Percentiles rank a stretch among this genome's conserved stretches.
These are phyloP conservation scores for Candida freyschussii DNA, from an alignment of 1,139 yeast genomes.

Conservation along the genomic window DNA sequence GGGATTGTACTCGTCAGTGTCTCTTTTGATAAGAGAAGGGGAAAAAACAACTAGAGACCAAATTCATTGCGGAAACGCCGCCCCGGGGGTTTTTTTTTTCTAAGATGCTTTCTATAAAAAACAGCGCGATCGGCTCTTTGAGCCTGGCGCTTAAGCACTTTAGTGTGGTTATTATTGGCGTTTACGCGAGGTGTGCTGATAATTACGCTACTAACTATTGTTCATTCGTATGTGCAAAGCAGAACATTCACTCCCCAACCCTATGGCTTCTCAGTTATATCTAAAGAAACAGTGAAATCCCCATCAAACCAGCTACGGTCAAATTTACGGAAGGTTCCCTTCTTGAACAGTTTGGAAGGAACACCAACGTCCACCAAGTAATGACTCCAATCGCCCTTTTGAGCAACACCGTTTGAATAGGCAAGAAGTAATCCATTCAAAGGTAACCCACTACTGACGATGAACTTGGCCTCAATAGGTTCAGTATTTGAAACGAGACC, in stretches of 20 bases:
- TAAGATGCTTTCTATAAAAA: too few species aligned
- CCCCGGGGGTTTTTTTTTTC: too few species aligned
- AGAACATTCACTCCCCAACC: too few species aligned
- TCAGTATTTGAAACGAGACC: constrained; percentile 43
- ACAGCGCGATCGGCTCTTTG: too few species aligned
- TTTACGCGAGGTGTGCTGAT: constrained; percentile 1
- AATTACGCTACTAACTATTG: constrained; percentile 1
- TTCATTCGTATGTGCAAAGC: neutral
- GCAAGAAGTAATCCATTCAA: constrained; percentile 61
- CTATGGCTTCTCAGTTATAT: constrained; percentile 9
- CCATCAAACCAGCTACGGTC: constrained; percentile 29
- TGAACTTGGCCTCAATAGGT: constrained; percentile 29
- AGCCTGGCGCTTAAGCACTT: too few species aligned
- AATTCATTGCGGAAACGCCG: too few species aligned
- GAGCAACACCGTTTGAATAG: constrained; percentile 40
- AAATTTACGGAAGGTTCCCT: constrained; percentile 39
- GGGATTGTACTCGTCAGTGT: too few species aligned
- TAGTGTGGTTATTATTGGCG: too few species aligned
- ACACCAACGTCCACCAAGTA: constrained; percentile 72
- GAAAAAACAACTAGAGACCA: too few species aligned
- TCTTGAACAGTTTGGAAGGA: constrained; percentile 41
- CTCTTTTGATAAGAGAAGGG: too few species aligned
- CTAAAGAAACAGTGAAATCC: constrained; percentile 16
- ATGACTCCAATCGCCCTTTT: constrained; percentile 45
- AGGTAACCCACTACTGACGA: constrained; percentile 74